These are phyloP conservation scores for Tremella mesenterica DNA, from an alignment of 768 basidiomycete genomes.

Conservation along the genomic window DNA sequence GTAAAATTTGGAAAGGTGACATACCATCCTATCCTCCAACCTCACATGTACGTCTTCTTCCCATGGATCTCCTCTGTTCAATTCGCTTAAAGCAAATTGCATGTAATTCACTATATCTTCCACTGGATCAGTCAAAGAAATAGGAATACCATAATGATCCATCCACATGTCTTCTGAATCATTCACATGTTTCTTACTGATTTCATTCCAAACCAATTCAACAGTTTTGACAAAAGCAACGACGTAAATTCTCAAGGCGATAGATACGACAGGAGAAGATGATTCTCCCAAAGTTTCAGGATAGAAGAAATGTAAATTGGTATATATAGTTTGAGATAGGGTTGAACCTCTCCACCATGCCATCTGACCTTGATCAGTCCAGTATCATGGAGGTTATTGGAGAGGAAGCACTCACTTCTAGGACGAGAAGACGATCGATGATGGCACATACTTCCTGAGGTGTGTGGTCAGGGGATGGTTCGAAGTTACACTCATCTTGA, in stretches of 20 bases:
- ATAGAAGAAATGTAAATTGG: constrained; percentile 62
- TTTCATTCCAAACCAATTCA: constrained; percentile 71
- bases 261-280: constrained; percentile 49
- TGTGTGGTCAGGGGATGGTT: constrained; percentile 57
- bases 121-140: constrained; percentile 59
- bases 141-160: constrained; percentile 73
- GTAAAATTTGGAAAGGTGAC: no score
- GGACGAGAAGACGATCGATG: constrained; percentile 64
- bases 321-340: constrained; percentile 78
- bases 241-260: constrained; percentile 61
- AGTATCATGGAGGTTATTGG: neutral
- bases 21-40: no score
- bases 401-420: constrained; percentile 52
- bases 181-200: constrained; percentile 62
- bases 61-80: no score
- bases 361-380: constrained; percentile 54
- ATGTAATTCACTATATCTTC: constrained; percentile 48
- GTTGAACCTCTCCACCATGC: constrained; percentile 78
- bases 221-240: constrained; percentile 69
- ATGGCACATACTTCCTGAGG: constrained; percentile 84
- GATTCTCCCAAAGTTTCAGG: constrained; percentile 47
- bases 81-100: no score
- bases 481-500: constrained; percentile 46
- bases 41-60: no score
- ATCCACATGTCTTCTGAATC: constrained; percentile 64